Base-by-base conservation (phyloP, 331 rosid genomes). In the Saraca asoca region DNA sequence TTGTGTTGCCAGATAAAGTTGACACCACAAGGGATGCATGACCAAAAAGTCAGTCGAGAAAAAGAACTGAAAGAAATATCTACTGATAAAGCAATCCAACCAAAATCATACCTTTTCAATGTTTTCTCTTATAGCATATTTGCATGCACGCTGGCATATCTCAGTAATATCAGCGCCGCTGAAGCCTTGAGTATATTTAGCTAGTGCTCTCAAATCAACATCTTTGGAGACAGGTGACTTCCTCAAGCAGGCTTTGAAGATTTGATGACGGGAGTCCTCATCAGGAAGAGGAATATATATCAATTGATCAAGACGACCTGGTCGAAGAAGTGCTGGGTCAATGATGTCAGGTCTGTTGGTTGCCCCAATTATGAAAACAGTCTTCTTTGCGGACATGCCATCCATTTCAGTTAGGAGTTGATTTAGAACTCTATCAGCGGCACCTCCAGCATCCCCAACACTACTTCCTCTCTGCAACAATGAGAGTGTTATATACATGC, bases 271-370 rank as follows among this genome's bases (percentile, higher is more conserved):
- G 17, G 94, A 87, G 7, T 79, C 89, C 71, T 87, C 93, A 55
- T 87, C 93, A n/a, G 93, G 93, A 48, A 87, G 93, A 72, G 93
- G 93, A 72, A 87, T 87, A 60, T 87, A 87, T 61, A 87, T 84
- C 82, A 87, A 63, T 2, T 87, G 93, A 70, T 87, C 93, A 51
- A 86, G 82, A 60, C 92, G 87, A 51, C 92, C 92, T 2, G 92
- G 89, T n/a, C 92, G 85, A 10, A 86, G 80, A 49, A 86, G 92
- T 68, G 92, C 92, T 1, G 92, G 82, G 54, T 86, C 93, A 71
- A 87, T 87, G 45, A 83, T 87, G 60, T 87, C 93, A 14, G 89
- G 93, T 72, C 89, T 75, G 53, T 83, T 83, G 12, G 93, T 87
- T 48, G 89, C 93, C 71, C 93, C 93, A 46, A 87, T 87, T 43